Evolutionary conservation across 176 grass and related monocot species (phyloP), one percentile per base, ranked within the genome.

Genomic region (Oryza glumipatula): DNA sequence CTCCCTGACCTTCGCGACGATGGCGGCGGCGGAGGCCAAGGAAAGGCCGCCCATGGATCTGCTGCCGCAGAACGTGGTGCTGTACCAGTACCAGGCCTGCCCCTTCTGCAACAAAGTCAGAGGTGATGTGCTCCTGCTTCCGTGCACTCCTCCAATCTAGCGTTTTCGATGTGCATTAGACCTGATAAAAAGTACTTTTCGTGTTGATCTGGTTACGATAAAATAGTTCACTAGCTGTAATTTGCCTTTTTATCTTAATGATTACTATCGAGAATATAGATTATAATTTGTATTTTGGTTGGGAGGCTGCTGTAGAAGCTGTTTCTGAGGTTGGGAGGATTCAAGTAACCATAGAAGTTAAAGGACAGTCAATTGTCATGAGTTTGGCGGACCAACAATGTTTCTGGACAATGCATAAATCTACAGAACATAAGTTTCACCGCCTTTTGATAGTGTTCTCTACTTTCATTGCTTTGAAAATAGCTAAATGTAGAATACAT

Each of bases 61-160:
- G 30, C 28, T 98, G 33, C 93, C 91, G 39, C 92, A 90, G 72
- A 88, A 87, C 56, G 91, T 95, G 45, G 91, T 98, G 54, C 81
- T 98, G n/a, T 98, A 98, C 83, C 95, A 98, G 79, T 98, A 98
- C 75, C 88, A 98, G 85, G 95, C 91, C 1, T 98, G 95, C 84
- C 95, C 95, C 68, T 98, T 98, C 88, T 98, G 95, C 80, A 98
- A 98, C 79, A 98, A 98, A 89, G 95, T 98, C 77, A 90, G 93
- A 98, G 95, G 93, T 98, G 68, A 83, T 79, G n/a, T 45, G 14
- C 15, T 24, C 45, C 26, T 73, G 23, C 52, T 54, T 32, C 52
- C 36, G n/a, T n/a, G 46, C 23, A 10, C 17, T 77, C 11, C 64
- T 74, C 14, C 66, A 14, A 21, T 30, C 30, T 12, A 2, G 6